Conservation (phyloP, 1,139 yeast genomes). For the Hemisphaericaspora subhashii region DNA sequence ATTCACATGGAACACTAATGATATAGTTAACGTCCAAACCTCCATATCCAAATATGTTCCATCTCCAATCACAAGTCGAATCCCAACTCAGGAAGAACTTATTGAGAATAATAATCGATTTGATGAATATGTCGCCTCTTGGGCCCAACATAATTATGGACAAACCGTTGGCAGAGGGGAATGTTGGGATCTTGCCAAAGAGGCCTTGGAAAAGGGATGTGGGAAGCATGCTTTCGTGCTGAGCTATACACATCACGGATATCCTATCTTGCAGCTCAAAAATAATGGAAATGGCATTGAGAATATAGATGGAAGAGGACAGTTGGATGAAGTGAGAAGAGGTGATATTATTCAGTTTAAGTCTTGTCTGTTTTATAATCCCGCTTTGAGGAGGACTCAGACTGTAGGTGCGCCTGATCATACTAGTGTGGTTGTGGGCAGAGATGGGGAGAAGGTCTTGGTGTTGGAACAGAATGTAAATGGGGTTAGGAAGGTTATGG, state of each 20-base stretch:
- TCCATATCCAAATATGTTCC: constrained; percentile 44
- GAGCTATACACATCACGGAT: constrained; percentile 58
- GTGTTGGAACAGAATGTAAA: constrained; percentile 66
- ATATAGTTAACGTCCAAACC: constrained; percentile 20
- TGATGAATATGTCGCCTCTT: constrained; percentile 59
- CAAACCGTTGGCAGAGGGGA: constrained; percentile 68
- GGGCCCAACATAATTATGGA: constrained; percentile 60
- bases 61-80: constrained; percentile 43
- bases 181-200: constrained; percentile 76
- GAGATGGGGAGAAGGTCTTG: constrained; percentile 29
- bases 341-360: constrained; percentile 47
- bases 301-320: constrained; percentile 20
- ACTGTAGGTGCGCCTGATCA: constrained; percentile 66
- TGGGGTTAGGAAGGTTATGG: constrained; percentile 48
- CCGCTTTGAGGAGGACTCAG: constrained; percentile 24
- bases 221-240: constrained; percentile 64
- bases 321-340: constrained; percentile 37
- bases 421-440: constrained; percentile 57
- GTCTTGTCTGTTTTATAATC: constrained; percentile 43
- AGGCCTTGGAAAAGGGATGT: constrained; percentile 60
- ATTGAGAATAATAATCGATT: constrained; percentile 39
- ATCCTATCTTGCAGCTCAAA: constrained; percentile 43
- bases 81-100: constrained; percentile 42
- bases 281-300: constrained; percentile 24
- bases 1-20: constrained; percentile 46